Conservation (phyloP, 768 basidiomycete species). For the Hericium coralloides region DNA sequence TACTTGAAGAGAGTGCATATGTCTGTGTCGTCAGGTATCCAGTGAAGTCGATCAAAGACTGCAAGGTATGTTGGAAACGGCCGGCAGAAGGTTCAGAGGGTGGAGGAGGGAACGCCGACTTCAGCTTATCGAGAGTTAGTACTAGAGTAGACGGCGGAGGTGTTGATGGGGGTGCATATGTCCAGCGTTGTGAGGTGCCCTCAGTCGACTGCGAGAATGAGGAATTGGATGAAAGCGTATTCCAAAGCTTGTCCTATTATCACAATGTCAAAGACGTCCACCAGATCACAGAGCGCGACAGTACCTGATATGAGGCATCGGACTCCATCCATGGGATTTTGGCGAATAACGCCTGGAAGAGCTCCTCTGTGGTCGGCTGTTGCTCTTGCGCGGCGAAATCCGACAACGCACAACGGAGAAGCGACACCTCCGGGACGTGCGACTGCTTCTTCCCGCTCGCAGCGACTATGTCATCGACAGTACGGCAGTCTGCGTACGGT, state of each 20-base stretch:
- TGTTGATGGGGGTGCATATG: constrained; percentile 24
- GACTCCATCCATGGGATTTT: constrained; percentile 54
- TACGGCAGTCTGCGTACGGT: constrained; percentile 34
- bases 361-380: constrained; percentile 44
- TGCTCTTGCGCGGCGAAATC: constrained; percentile 33
- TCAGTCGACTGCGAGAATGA: constrained; percentile 27
- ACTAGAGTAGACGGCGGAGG: constrained; percentile 19
- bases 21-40: constrained; percentile 73
- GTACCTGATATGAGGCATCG: constrained; percentile 47
- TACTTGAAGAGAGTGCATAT: constrained; percentile 33
- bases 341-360: constrained; percentile 50
- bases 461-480: constrained; percentile 32
- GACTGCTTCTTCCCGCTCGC: constrained; percentile 11
- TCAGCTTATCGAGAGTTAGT: constrained; percentile 12
- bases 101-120: constrained; percentile 4
- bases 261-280: neutral
- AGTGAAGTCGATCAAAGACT: constrained; percentile 63
- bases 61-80: constrained; percentile 51
- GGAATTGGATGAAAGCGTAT: constrained; percentile 43
- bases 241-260: constrained; percentile 46
- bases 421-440: constrained; percentile 38
- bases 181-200: constrained; percentile 22
- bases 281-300: neutral
- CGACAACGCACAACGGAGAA: constrained; percentile 55
- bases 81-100: constrained; percentile 15